Evolutionary conservation across 1,284 basidiomycete species (phyloP), one percentile per base, ranked within the genome.

Genomic region (Abortiporus biennis): DNA sequence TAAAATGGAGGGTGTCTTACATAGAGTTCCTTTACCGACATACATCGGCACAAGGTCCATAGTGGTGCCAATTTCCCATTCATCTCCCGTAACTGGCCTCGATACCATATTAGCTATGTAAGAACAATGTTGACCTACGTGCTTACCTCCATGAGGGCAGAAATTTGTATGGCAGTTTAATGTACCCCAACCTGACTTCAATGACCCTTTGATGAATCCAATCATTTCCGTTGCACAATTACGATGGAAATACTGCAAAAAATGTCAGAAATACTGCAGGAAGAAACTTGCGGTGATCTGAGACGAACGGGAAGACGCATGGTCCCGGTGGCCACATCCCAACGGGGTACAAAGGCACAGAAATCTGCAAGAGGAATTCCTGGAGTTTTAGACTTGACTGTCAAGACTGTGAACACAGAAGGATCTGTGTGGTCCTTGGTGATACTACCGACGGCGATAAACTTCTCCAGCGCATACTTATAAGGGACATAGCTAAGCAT

Each of bases 401-500:
- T 81, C 43, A 82, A 67, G 36, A 82, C 75, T 46, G 76, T 79
- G 62, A 80, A 80, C 46, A 78, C 72, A 11, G 77, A 80, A 9
- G 74, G 80, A 56, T 78, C 80, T 54, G 75, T 72, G 58, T 76
- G 79, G 57, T 79, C 80, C 56, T 73, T 78, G 25, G 75, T 74
- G 52, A 85, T 78, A 43, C 73, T 76, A 23, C 82, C 82, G 43
- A 84, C 74, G 48, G 72, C 71, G 54, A 76, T 66, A 62, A 85
- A 85, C 55, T 80, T 80, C 54, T 72, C 69, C 55, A 84, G 58
- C 24, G 75, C 76, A 54, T 85, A 85, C 57, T 84, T 84, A 65
- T 80, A 85, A 1, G 81, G 82, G 2, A 82, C 71, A 52, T 85
- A 85, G 61, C 80, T 84, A 43, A 11, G 23, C n/a, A n/a, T n/a